Conservation (phyloP, 2,329 filamentous ascomycete species). For the Alternaria brassicicola region DNA sequence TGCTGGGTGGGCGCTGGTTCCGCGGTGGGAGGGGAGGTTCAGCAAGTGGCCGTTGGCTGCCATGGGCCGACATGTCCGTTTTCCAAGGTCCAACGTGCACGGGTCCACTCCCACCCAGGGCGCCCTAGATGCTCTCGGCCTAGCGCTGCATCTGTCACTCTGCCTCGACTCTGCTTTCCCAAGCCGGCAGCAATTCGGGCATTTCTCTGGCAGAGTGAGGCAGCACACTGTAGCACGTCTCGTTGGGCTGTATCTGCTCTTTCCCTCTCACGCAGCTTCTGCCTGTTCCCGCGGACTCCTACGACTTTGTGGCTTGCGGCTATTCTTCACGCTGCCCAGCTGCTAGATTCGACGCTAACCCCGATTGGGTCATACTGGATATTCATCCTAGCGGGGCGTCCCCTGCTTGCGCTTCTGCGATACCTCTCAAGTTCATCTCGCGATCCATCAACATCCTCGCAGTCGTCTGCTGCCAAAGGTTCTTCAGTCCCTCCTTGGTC, state of each 20-base stretch:
- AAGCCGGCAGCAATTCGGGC: constrained; percentile 1
- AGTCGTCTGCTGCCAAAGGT: neutral
- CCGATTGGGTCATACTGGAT: neutral
- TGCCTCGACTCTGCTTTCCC: neutral
- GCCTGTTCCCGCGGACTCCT: neutral
- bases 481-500: constrained; percentile 2
- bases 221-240: neutral
- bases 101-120: neutral
- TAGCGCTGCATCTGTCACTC: neutral
- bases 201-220: neutral
- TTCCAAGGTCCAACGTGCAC: neutral
- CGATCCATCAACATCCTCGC: neutral
- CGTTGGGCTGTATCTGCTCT: neutral
- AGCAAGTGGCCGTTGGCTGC: neutral
- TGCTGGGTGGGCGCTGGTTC: neutral
- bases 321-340: constrained; percentile 1
- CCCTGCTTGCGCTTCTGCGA: constrained; percentile 7
- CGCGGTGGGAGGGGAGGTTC: neutral
- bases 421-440: constrained; percentile 8
- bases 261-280: neutral
- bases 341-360: neutral
- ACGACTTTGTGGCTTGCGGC: neutral
- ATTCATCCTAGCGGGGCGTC: constrained; percentile 10
- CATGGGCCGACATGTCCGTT: neutral
- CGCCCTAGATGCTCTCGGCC: neutral